Percentiles rank a stretch among this genome's conserved stretches.
Conservation (phyloP, 805 yeast species). For the Lipomyces spencermartinsiae region DNA sequence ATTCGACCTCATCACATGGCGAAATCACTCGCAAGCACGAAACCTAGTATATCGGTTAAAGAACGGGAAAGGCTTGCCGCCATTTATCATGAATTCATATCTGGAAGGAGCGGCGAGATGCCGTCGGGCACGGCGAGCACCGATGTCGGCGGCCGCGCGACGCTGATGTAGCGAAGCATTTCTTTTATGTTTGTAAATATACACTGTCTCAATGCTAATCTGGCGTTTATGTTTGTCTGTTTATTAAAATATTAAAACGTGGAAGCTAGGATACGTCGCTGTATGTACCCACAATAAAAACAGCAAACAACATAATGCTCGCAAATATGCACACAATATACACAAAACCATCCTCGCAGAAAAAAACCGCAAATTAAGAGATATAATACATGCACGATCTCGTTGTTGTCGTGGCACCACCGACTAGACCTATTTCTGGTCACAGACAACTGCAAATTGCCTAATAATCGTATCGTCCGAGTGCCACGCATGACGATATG, state of each 20-base stretch:
- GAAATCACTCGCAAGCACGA: slow-evolving; percentile 73
- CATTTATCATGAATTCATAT: slow-evolving; percentile 74
- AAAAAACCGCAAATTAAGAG: neutral
- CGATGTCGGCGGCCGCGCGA: slow-evolving; percentile 83
- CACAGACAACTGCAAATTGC: neutral
- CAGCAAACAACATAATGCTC: neutral
- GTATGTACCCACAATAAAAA: neutral
- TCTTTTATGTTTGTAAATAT: neutral
- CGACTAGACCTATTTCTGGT: neutral
- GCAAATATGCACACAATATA: neutral
- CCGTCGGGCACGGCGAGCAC: slow-evolving; percentile 82
- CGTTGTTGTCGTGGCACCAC: neutral
- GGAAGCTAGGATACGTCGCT: neutral
- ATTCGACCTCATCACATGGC: slow-evolving; percentile 63
- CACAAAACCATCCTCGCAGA: neutral
- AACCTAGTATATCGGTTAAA: slow-evolving; percentile 82
- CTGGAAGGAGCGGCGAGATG: slow-evolving; percentile 84
- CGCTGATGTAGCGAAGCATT: slow-evolving; percentile 63
- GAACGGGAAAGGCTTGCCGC: slow-evolving; percentile 67
- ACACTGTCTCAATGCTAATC: neutral
- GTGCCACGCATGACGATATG: neutral
- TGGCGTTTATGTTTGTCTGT: neutral
- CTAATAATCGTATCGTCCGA: neutral
- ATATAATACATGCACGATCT: neutral
- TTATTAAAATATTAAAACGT: neutral